These are phyloP conservation scores for Ceratocystis destructans DNA, from an alignment of 2,329 filamentous ascomycete species.

Conservation along the genomic window DNA sequence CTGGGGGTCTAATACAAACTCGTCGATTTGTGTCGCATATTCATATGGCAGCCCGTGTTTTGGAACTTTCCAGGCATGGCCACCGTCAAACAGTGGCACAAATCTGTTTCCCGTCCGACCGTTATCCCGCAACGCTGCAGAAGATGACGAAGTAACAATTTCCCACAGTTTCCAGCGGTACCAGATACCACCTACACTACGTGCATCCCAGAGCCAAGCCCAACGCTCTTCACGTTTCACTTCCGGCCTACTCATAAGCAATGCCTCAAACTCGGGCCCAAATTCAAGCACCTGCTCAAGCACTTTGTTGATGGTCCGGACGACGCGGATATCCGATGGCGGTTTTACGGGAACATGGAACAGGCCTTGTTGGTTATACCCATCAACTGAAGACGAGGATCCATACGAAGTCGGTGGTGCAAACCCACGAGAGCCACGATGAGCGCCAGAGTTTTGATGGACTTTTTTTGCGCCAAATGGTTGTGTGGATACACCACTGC, in stretches of 20 bases:
- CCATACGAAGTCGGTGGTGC: conserved; percentile 57
- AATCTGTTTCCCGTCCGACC: conserved; percentile 29
- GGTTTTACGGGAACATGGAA: conserved; percentile 59
- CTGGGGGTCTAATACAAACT: conserved; percentile 70
- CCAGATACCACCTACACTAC: conserved; percentile 67
- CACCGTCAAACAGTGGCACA: conserved; percentile 59
- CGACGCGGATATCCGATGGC: conserved; percentile 62
- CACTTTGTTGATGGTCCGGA: conserved; percentile 77
- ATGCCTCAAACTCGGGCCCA: conserved; percentile 77
- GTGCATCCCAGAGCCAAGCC: conserved; percentile 85
- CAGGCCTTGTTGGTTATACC: conserved; percentile 33
- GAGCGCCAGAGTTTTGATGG: conserved; percentile 22
- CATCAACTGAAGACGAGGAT: conserved; percentile 15
- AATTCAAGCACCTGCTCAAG: conserved; percentile 67
- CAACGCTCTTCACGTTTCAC: conserved; percentile 81
- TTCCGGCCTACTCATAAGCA: conserved; percentile 74
- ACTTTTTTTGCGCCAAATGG: conserved; percentile 68
- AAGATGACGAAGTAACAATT: conserved; percentile 45
- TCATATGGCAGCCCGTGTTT: conserved; percentile 61
- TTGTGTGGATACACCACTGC: conserved; percentile 33
- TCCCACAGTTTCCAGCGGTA: conserved; percentile 91
- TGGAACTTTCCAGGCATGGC: conserved; percentile 64
- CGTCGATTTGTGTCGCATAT: conserved; percentile 59
- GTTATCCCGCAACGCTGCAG: not conserved
- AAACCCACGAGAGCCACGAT: conserved; percentile 39